phyloP scores from a whole-genome alignment of 2,329 filamentous ascomycete species.

The Sporothrix variecibatus region DNA sequence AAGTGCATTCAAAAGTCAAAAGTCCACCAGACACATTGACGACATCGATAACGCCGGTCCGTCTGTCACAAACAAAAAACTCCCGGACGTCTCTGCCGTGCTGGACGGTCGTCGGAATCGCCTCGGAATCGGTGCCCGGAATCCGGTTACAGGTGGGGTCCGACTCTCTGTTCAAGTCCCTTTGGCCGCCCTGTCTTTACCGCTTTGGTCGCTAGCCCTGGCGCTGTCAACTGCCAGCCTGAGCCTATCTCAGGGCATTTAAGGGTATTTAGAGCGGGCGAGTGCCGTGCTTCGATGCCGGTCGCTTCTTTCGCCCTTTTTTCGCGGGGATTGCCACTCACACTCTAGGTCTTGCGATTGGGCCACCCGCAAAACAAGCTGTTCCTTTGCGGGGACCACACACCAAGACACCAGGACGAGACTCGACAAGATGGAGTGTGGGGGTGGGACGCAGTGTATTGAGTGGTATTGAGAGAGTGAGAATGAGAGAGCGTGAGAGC shows the following conservation, averaged over 20 bases:
- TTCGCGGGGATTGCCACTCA: not conserved
- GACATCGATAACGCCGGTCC: no score
- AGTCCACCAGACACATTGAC: not conserved
- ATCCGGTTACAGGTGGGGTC: not conserved
- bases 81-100: not conserved
- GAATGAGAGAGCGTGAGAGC: no score
- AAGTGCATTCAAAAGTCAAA: no score
- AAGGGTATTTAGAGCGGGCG: not conserved
- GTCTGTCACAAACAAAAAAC: not conserved
- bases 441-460: not conserved
- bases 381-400: not conserved
- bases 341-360: no score
- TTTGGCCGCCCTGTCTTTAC: not conserved
- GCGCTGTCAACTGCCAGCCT: not conserved
- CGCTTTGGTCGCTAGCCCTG: not conserved
- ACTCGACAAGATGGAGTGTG: not conserved
- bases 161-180: no score
- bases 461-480: not conserved
- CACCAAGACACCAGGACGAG: not conserved
- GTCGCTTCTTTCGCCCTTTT: not conserved
- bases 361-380: not conserved
- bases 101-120: not conserved
- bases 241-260: not conserved
- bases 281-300: conserved; percentile 11
- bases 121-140: conserved; percentile 5